Evolutionary conservation across 768 basidiomycete genomes (phyloP).

Genomic region (Sporobolomyces phaffii): DNA sequence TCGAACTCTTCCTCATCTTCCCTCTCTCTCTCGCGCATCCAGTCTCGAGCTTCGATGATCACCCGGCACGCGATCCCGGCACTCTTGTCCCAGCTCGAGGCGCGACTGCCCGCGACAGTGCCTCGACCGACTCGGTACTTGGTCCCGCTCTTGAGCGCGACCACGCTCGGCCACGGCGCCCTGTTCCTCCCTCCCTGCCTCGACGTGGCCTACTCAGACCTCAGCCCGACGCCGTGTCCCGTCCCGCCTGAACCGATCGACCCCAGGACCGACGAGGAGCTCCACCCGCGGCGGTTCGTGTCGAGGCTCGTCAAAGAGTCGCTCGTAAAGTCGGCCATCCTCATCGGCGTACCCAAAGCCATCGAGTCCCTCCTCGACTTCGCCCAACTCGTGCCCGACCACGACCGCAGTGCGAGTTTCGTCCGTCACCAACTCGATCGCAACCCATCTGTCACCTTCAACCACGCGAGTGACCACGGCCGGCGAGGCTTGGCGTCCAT

Average conservation of each 20-base stretch:
- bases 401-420: background rate
- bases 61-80: background rate
- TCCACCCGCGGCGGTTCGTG: conserved; percentile 25
- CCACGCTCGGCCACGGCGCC: conserved; percentile 11
- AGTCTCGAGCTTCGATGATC: background rate
- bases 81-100: too few species aligned
- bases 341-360: conserved; percentile 33
- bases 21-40: background rate
- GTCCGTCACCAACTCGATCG: conserved; percentile 4
- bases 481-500: conserved; percentile 15
- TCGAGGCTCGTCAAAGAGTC: conserved; percentile 33
- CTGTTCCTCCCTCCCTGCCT: conserved; percentile 13
- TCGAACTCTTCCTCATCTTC: background rate
- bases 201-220: background rate
- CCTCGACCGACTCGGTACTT: background rate
- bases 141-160: conserved; percentile 18
- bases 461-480: background rate
- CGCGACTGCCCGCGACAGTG: too few species aligned
- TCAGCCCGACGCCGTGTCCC: background rate
- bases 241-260: conserved; percentile 6
- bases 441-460: background rate
- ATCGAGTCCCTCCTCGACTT: conserved; percentile 25
- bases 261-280: background rate
- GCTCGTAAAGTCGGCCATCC: conserved; percentile 30
- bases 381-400: background rate